These are phyloP conservation scores for Dicorynia guianensis DNA, from an alignment of 306 rosid species.

Conservation along the genomic window DNA sequence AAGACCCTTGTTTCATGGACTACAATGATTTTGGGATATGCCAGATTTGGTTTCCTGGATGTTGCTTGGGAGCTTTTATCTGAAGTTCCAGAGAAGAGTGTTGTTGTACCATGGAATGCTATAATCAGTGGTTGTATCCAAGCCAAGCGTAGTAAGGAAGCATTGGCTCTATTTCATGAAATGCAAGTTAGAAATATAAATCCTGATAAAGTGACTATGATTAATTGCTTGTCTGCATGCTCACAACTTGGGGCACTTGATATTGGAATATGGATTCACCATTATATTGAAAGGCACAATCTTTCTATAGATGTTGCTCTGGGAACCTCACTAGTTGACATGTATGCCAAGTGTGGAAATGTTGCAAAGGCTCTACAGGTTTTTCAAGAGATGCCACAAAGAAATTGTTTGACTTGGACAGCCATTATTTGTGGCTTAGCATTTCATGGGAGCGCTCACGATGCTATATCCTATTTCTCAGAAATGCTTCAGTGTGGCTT, in stretches of 20 bases:
- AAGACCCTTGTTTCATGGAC: slow-evolving; percentile 84
- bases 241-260: slow-evolving; percentile 85
- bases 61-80: slow-evolving; percentile 59
- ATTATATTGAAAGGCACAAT: slow-evolving; percentile 59
- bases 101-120: slow-evolving; percentile 87
- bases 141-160: slow-evolving; percentile 76
- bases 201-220: slow-evolving; percentile 75
- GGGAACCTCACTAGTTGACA: slow-evolving; percentile 84
- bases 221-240: slow-evolving; percentile 82
- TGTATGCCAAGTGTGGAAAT: slow-evolving; percentile 90
- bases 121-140: slow-evolving; percentile 78
- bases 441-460: slow-evolving; percentile 66
- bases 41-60: slow-evolving; percentile 68
- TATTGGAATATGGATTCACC: slow-evolving; percentile 85
- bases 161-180: slow-evolving; percentile 77
- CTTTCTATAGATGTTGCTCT: slow-evolving; percentile 61
- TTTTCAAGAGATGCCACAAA: slow-evolving; percentile 68
- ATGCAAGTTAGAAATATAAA: slow-evolving; percentile 67
- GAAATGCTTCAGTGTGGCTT: slow-evolving; percentile 68
- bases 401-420: slow-evolving; percentile 86
- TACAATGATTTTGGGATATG: slow-evolving; percentile 77
- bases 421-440: slow-evolving; percentile 83
- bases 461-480: slow-evolving; percentile 67
- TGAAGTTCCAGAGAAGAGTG: slow-evolving; percentile 75
- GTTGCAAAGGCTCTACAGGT: slow-evolving; percentile 71